A percentile compares a stretch with the other conserved stretches of the same genome.
Conservation (phyloP, 345 rosid genomes). For the Excoecaria agallocha region DNA sequence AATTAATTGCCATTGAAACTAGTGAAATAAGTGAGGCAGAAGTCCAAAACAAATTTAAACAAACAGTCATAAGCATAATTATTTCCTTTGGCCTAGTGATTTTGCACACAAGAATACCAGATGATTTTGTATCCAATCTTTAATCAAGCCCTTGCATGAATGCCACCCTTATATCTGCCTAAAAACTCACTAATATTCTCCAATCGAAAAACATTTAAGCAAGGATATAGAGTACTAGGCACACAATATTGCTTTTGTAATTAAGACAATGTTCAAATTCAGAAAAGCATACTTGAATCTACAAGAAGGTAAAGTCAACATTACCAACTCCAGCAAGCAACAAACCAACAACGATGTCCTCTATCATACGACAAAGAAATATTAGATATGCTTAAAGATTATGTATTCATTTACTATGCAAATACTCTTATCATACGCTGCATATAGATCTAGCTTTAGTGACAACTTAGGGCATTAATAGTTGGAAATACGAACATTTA, state of each 20-base stretch:
- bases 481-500: background rate
- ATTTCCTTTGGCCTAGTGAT: background rate
- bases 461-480: no score
- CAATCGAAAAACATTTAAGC: no score
- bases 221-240: background rate
- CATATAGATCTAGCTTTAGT: background rate
- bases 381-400: background rate
- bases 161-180: background rate
- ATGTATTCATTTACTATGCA: background rate
- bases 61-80: background rate
- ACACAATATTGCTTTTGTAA: no score
- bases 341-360: conserved; percentile 94
- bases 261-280: background rate
- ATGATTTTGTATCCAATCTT: background rate
- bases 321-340: conserved; percentile 98
- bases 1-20: background rate
- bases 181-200: no score
- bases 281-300: conserved; percentile 69
- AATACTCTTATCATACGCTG: background rate
- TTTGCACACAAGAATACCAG: background rate
- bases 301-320: conserved; percentile 94
- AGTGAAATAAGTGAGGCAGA: background rate
- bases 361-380: conserved; percentile 3
- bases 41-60: background rate
- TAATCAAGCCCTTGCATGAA: conserved; percentile 5